These are phyloP conservation scores for Fusarium sp. DNA, from an alignment of 2,329 filamentous ascomycete genomes.

Conservation along the genomic window DNA sequence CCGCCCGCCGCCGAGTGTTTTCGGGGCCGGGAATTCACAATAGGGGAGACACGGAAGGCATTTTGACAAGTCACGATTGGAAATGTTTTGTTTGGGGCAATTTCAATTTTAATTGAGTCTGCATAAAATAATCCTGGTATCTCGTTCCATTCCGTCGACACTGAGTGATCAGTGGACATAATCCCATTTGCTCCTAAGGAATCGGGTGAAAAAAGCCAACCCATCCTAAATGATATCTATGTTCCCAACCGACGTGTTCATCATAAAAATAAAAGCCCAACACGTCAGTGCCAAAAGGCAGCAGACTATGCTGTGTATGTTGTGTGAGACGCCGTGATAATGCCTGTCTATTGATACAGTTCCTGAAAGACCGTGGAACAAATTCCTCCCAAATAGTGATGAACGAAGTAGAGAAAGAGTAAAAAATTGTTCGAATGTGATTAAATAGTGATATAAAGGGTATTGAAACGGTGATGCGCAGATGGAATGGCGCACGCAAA, in stretches of 20 bases:
- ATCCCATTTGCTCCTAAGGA: slow-evolving; percentile 44
- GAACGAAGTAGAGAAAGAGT: slow-evolving; percentile 34
- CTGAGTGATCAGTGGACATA: slow-evolving; percentile 51
- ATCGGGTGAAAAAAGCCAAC: slow-evolving; percentile 30
- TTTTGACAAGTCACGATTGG: slow-evolving; percentile 1
- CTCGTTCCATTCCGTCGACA: slow-evolving; percentile 50
- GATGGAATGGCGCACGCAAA: slow-evolving; percentile 25
- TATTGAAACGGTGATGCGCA: slow-evolving; percentile 43
- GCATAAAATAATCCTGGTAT: slow-evolving; percentile 46
- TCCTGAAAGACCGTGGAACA: slow-evolving; percentile 45
- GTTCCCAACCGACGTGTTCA: slow-evolving; percentile 50
- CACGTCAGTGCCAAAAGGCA: slow-evolving; percentile 24
- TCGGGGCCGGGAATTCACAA: slow-evolving; percentile 9
- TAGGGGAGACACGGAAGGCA: slow-evolving; percentile 26
- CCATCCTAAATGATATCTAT: slow-evolving; percentile 50
- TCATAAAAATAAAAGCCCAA: slow-evolving; percentile 44
- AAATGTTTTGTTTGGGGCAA: slow-evolving; percentile 25
- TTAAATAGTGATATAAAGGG: slow-evolving; percentile 48
- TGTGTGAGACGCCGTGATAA: slow-evolving; percentile 49
- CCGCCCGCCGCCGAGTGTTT: slow-evolving; percentile 21
- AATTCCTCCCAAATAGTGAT: slow-evolving; percentile 45
- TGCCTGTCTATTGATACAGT: slow-evolving; percentile 52
- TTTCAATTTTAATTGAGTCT: slow-evolving; percentile 40
- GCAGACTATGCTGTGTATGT: slow-evolving; percentile 41
- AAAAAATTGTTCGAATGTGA: slow-evolving; percentile 21